These are phyloP conservation scores for Penicillium tannophilum DNA, from an alignment of 495 filamentous ascomycete genomes.

Conservation along the genomic window DNA sequence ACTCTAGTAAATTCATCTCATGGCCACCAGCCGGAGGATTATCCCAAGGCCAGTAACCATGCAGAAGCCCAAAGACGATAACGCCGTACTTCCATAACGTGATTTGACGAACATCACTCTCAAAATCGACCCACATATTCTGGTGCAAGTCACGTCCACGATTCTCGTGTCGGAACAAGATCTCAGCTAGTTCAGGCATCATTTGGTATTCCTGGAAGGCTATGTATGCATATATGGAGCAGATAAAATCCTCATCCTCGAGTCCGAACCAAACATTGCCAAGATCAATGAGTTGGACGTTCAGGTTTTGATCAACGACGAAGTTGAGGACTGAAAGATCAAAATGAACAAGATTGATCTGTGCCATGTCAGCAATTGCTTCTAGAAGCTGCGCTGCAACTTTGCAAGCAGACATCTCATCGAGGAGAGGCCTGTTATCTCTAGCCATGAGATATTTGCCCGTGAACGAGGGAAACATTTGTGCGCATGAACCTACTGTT, in stretches of 20 bases:
- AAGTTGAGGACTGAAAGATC: constrained; percentile 32
- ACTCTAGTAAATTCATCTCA: constrained; percentile 5
- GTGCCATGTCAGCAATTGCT: constrained; percentile 23
- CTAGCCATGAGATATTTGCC: constrained; percentile 17
- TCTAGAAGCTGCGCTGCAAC: constrained; percentile 30
- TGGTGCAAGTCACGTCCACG: constrained; percentile 1
- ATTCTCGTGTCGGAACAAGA: constrained; percentile 8
- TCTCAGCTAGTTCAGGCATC: constrained; percentile 22
- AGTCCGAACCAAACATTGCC: constrained; percentile 20
- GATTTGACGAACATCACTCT: constrained; percentile 12
- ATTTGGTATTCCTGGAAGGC: constrained; percentile 28
- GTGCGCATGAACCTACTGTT: neutral
- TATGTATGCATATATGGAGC: neutral
- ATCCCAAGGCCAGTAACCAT: constrained; percentile 34
- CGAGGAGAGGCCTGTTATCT: constrained; percentile 17
- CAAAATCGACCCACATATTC: neutral
- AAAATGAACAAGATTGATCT: constrained; percentile 28
- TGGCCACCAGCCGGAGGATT: constrained; percentile 5
- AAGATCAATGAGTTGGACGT: constrained; percentile 32
- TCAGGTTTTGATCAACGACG: constrained; percentile 25
- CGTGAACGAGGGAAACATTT: constrained; percentile 18
- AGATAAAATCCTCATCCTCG: constrained; percentile 12
- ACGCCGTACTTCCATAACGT: constrained; percentile 28
- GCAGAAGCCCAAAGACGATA: constrained; percentile 25
- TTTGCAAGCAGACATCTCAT: constrained; percentile 28